phyloP scores from a whole-genome alignment of 1,284 basidiomycete genomes.

The Cryptococcus hybrid region DNA sequence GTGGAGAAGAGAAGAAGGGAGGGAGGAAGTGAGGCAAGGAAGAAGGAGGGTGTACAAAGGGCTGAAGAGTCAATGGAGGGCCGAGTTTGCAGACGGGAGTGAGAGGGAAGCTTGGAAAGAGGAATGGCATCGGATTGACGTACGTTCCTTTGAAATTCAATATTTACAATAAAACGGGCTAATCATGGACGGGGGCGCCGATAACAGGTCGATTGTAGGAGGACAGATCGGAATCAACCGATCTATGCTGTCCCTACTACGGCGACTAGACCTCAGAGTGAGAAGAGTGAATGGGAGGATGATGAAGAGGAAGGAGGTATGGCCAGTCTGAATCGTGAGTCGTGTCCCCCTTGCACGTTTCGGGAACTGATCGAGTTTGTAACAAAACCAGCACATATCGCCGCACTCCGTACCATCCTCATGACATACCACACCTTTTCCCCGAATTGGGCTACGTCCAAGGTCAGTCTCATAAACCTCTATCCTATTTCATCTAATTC shows the following conservation, averaged over 20 bases:
- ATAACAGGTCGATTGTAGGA: conserved; percentile 95
- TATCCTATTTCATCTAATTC: conserved; percentile 52
- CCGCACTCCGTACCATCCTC: conserved; percentile 58
- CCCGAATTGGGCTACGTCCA: conserved; percentile 64
- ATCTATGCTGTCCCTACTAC: conserved; percentile 65
- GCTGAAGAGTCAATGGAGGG: conserved; percentile 72
- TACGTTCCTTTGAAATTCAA: no score
- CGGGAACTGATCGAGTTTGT: no score
- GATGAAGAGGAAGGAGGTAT: conserved; percentile 71
- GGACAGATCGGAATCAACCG: conserved; percentile 90
- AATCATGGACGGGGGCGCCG: conserved; percentile 35
- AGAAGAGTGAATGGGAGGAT: conserved; percentile 37
- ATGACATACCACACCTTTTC: conserved; percentile 92
- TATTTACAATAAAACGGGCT: not conserved
- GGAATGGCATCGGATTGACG: conserved; percentile 52
- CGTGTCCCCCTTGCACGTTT: no score
- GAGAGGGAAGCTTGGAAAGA: conserved; percentile 46
- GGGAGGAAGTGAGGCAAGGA: conserved; percentile 59
- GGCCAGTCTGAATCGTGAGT: conserved; percentile 66
- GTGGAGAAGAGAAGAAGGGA: conserved; percentile 24
- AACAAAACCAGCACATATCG: conserved; percentile 38
- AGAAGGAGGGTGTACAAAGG: conserved; percentile 68
- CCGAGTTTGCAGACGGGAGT: conserved; percentile 23
- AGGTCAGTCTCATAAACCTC: conserved; percentile 9
- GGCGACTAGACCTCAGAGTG: conserved; percentile 22